Conservation (phyloP, 495 filamentous ascomycete genomes). For the Penicillium cinerascens region DNA sequence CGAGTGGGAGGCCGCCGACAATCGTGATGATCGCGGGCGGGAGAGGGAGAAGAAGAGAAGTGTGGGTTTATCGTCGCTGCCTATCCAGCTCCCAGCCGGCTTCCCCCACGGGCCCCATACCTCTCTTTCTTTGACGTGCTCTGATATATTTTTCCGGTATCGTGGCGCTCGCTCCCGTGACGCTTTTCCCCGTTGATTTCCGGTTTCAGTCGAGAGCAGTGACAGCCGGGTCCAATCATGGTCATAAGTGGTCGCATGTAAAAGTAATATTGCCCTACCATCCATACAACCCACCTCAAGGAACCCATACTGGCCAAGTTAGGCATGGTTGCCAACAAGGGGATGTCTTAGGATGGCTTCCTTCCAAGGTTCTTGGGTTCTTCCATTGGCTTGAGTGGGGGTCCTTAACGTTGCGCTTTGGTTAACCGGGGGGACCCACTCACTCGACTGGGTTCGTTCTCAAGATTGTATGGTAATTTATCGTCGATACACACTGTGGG, state of each 20-base stretch:
- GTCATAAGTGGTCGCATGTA: background rate
- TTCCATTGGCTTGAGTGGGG: conserved; percentile 29
- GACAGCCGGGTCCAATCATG: background rate
- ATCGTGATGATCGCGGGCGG: conserved; percentile 18
- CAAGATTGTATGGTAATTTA: background rate
- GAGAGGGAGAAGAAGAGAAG: conserved; percentile 8
- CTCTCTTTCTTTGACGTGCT: background rate
- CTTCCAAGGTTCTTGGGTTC: conserved; percentile 30
- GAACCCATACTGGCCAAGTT: conserved; percentile 2
- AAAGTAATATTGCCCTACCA: background rate
- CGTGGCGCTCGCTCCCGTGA: conserved; percentile 1
- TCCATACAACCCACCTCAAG: background rate
- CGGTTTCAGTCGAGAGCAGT: background rate
- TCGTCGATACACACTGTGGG: background rate
- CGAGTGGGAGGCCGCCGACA: conserved; percentile 5
- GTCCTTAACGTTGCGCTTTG: conserved; percentile 21
- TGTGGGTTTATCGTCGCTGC: background rate
- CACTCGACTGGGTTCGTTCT: conserved; percentile 25
- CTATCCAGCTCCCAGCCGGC: background rate
- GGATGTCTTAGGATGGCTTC: conserved; percentile 21
- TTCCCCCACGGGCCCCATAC: background rate
- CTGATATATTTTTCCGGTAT: background rate
- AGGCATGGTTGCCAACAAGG: conserved; percentile 4
- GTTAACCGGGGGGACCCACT: conserved; percentile 12
- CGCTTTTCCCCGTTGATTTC: background rate